phyloP scores from a whole-genome alignment of 352 stramenopile genomes.

The Phytophthora podocarpi region DNA sequence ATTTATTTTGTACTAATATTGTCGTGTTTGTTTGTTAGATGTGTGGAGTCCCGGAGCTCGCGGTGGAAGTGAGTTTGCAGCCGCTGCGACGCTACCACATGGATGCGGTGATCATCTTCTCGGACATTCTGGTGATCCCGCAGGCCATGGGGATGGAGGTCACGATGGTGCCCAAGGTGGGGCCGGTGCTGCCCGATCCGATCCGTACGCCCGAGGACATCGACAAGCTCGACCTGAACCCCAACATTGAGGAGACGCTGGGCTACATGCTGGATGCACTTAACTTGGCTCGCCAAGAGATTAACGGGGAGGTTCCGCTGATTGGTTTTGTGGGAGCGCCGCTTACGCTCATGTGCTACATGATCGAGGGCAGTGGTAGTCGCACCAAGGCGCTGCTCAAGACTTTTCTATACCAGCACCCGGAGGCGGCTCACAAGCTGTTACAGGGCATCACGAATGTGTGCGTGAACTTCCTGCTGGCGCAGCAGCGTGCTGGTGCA shows the following conservation, averaged over 20 bases:
- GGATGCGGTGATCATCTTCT: conserved; percentile 99
- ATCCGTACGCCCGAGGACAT: conserved; percentile 90
- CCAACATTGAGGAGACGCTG: conserved; percentile 93
- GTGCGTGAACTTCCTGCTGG: conserved; percentile 96
- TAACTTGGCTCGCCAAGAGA: conserved; percentile 91
- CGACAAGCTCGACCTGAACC: conserved; percentile 87
- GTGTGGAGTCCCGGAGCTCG: conserved; percentile 84
- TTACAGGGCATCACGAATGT: conserved; percentile 95
- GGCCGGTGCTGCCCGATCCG: conserved; percentile 82
- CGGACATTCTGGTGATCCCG: conserved; percentile 98
- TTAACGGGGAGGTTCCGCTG: conserved; percentile 93
- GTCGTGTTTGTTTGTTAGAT: conserved; percentile 50
- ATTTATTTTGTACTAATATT: too few relatives aligned
- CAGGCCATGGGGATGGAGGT: conserved; percentile 97
- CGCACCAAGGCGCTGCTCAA: conserved; percentile 95
- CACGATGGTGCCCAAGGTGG: conserved; percentile 95
- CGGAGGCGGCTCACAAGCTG: conserved; percentile 90
- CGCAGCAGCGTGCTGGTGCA: conserved; percentile 93
- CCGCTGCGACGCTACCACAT: conserved; percentile 93
- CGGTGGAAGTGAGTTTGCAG: conserved; percentile 97
- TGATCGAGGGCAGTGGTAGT: conserved; percentile 96
- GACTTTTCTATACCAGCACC: conserved; percentile 95
- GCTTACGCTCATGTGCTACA: conserved; percentile 98
- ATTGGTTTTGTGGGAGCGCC: conserved; percentile 98
- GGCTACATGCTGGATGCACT: conserved; percentile 96